These are phyloP conservation scores for Globisporangium cystogenes DNA, from an alignment of 352 stramenopile species.

Conservation along the genomic window DNA sequence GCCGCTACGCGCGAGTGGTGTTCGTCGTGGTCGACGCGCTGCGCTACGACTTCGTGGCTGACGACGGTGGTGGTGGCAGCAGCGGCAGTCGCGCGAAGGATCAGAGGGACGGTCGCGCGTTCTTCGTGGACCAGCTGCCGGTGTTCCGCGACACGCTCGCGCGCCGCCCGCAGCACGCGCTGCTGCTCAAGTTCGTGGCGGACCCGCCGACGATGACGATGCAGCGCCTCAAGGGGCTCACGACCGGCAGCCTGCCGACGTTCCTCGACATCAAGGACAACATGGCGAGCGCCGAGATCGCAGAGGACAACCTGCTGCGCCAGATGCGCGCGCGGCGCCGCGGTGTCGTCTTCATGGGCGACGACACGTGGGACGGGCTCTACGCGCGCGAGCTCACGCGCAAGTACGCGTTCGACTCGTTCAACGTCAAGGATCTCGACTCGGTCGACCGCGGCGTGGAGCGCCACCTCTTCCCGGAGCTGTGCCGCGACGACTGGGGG, in stretches of 20 bases:
- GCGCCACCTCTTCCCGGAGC: constrained; percentile 62
- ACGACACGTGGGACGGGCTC: constrained; percentile 97
- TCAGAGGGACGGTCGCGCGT: constrained; percentile 12
- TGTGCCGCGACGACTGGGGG: constrained; percentile 62
- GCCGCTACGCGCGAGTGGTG: constrained; percentile 78
- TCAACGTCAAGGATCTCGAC: constrained; percentile 98
- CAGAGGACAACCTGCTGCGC: constrained; percentile 95
- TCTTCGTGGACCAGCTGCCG: constrained; percentile 83
- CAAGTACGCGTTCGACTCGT: constrained; percentile 94
- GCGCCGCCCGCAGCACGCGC: constrained; percentile 39
- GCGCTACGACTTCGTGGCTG: constrained; percentile 93
- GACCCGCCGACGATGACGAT: constrained; percentile 99
- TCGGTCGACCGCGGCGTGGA: constrained; percentile 95
- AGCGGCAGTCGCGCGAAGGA: neutral
- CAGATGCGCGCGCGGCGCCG: constrained; percentile 62
- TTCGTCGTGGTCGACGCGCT: constrained; percentile 97
- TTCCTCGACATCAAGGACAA: constrained; percentile 97
- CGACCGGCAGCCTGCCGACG: constrained; percentile 95
- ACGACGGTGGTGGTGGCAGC: neutral
- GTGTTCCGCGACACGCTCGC: constrained; percentile 68
- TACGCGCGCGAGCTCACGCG: constrained; percentile 91
- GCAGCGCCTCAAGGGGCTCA: constrained; percentile 97
- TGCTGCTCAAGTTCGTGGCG: constrained; percentile 94
- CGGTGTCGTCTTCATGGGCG: constrained; percentile 95
- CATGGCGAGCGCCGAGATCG: constrained; percentile 88